Base-by-base conservation (phyloP, 805 yeast genomes). In the Candida adriatica region DNA sequence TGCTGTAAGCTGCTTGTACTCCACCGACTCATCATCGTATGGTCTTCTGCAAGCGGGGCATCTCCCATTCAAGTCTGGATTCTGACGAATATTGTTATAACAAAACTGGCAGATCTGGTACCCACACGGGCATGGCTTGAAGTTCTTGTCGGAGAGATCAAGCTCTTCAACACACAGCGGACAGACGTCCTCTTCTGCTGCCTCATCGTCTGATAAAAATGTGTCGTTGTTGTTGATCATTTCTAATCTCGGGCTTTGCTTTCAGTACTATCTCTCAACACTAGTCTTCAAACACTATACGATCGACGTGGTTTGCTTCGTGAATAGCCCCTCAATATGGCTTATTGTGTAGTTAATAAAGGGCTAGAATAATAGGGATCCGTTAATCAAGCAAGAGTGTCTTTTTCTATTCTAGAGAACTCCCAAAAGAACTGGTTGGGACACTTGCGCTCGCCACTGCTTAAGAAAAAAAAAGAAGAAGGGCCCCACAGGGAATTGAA, bases 71-170 rank as follows among this genome's bases (percentile, higher is more conserved):
- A 90, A 64, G 55, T 92, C 96, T 2, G 96, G 96, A 48, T 90
- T 90, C 43, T 86, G 92, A 43, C 96, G 73, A 49, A 92, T 92
- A 56, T 88, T 90, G 62, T 92, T 92, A 68, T 90, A 92, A 59
- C 99, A 92, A 55, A 92, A 92, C 67, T 90, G 97, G 58, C 99
- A 92, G 37, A 92, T 84, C 57, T 94, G 96, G 53, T 92, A 92
- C 13, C 99, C 99, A 64, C 99, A 92, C 1, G 97, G 97, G 66
- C 99, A 92, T n/a, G 99, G 99, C 58, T 82, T 86, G 68, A 92
- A 92, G 62, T 87, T 85, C 53, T 83, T 86, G 60, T 92, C 98
- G 13, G 95, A 82, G 29, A 90, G 77, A 59, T 92, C 99, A 87
- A 92, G 79, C 56, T 92, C 96, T 61, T 92, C 99, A 52, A 88